Base-by-base conservation (phyloP, 345 rosid genomes). In the Erucastrum elatum region DNA sequence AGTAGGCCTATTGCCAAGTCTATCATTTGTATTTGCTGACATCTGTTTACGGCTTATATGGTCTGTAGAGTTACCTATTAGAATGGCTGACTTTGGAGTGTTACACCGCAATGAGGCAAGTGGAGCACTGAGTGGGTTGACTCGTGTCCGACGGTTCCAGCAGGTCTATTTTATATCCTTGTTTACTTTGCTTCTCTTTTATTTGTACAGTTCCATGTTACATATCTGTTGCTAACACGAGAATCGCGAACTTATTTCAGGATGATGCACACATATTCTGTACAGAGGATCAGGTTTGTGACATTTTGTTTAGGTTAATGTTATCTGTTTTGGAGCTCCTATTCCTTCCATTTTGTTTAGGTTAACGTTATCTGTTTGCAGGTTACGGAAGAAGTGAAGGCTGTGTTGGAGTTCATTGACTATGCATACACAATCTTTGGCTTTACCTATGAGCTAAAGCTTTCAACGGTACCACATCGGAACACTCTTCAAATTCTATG, bases 231-330 rank as follows among this genome's bases (percentile, higher is more conserved):
- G n/a, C n/a, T n/a, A n/a, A n/a, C n/a, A n/a, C n/a, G n/a, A n/a
- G n/a, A n/a, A n/a, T n/a, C n/a, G n/a, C n/a, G n/a, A n/a, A n/a
- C n/a, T n/a, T n/a, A n/a, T n/a, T n/a, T 44, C 97, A 94, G 99
- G 99, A 93, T 81, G 97, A 93, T 83, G 96, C 98, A 74, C 99
- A 91, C 82, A 93, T 95, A 72, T 93, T 95, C 86, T 95, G 98
- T 84, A 86, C 87, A 85, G 90, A 88, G 75, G 81, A 85, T n/a
- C 98, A 93, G 94, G 98, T n/a, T n/a, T n/a, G n/a, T n/a, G n/a
- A n/a, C n/a, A n/a, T n/a, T n/a, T n/a, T n/a, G n/a, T n/a, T n/a
- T n/a, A n/a, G n/a, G n/a, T n/a, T n/a, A n/a, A n/a, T n/a, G n/a
- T n/a, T n/a, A n/a, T n/a, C n/a, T n/a, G n/a, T n/a, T n/a, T n/a